A percentile compares a stretch with the other conserved stretches of the same genome.
phyloP scores from a whole-genome alignment of 805 yeast genomes.

The Lipomyces chichibuensis region DNA sequence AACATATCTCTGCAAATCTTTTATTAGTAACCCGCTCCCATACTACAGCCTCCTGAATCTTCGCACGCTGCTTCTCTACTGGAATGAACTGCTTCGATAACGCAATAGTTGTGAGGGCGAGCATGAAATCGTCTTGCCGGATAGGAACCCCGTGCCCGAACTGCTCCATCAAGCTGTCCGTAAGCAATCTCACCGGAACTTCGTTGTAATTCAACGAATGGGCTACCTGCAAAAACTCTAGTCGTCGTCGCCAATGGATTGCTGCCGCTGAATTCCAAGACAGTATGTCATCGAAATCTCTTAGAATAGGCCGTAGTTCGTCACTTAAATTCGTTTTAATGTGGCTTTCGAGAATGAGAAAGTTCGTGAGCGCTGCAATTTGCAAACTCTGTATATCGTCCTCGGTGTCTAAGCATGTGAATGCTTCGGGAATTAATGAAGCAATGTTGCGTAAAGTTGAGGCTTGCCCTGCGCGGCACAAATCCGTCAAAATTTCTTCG shows the following conservation, averaged over 20 bases:
- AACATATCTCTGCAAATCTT: conserved; percentile 17
- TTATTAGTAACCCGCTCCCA: background rate
- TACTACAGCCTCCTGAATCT: conserved; percentile 35
- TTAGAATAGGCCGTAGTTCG: background rate
- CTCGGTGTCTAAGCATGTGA: conserved; percentile 9
- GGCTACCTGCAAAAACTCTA: conserved; percentile 39
- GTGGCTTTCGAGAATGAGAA: conserved; percentile 9
- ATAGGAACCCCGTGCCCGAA: conserved; percentile 42
- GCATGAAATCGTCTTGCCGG: conserved; percentile 40
- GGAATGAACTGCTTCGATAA: conserved; percentile 39
- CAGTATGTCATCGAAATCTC: background rate
- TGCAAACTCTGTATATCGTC: conserved; percentile 18
- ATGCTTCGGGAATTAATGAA: background rate
- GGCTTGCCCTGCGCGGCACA: background rate
- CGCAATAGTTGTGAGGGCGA: conserved; percentile 40
- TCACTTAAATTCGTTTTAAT: background rate
- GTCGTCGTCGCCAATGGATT: conserved; percentile 42
- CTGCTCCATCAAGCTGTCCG: conserved; percentile 40
- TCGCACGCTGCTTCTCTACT: conserved; percentile 33
- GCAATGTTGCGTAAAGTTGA: background rate
- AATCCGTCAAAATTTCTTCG: background rate
- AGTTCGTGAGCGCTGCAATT: conserved; percentile 17
- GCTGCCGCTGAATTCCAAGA: background rate
- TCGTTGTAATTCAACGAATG: conserved; percentile 35
- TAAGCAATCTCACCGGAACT: conserved; percentile 38